Percentiles rank a stretch among this genome's conserved stretches.
Conservation (phyloP, 108 stramenopile genomes). For the Skeletonema grethae region DNA sequence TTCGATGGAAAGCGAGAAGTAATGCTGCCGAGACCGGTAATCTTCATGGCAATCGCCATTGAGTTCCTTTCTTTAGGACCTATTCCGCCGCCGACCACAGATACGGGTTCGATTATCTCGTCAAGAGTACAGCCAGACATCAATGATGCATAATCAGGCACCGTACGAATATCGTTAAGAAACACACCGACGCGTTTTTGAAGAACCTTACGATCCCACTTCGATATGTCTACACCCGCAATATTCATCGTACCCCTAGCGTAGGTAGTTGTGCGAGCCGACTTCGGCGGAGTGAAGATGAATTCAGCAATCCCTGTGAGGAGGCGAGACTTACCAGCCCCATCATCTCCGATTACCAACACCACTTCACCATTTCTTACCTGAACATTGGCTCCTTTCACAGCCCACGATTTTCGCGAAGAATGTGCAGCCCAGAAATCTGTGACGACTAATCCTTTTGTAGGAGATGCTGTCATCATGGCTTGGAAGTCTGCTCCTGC, state of each 20-base stretch:
- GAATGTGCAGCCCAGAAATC: conserved; percentile 81
- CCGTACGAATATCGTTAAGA: conserved; percentile 73
- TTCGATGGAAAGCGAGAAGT: conserved; percentile 73
- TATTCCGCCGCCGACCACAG: conserved; percentile 28
- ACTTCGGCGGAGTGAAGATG: conserved; percentile 64
- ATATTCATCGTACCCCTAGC: conserved; percentile 71
- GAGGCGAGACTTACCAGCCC: conserved; percentile 76
- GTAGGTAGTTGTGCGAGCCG: conserved; percentile 61
- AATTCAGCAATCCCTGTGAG: conserved; percentile 81
- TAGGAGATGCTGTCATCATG: conserved; percentile 67
- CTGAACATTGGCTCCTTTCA: conserved; percentile 74
- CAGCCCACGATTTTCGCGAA: conserved; percentile 60
- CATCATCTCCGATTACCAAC: conserved; percentile 75
- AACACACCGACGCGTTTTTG: conserved; percentile 71
- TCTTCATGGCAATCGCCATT: conserved; percentile 71
- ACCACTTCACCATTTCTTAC: conserved; percentile 78
- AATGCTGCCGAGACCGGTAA: conserved; percentile 75
- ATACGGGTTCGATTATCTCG: conserved; percentile 83
- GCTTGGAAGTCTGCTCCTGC: conserved; percentile 51
- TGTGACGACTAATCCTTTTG: conserved; percentile 66
- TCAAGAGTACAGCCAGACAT: conserved; percentile 72
- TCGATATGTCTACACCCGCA: conserved; percentile 69
- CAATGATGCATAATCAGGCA: conserved; percentile 67
- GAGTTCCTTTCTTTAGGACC: conserved; percentile 60
- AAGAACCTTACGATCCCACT: conserved; percentile 76